phyloP scores from a whole-genome alignment of 1,139 yeast species.

The Saccharomyces hybrid region DNA sequence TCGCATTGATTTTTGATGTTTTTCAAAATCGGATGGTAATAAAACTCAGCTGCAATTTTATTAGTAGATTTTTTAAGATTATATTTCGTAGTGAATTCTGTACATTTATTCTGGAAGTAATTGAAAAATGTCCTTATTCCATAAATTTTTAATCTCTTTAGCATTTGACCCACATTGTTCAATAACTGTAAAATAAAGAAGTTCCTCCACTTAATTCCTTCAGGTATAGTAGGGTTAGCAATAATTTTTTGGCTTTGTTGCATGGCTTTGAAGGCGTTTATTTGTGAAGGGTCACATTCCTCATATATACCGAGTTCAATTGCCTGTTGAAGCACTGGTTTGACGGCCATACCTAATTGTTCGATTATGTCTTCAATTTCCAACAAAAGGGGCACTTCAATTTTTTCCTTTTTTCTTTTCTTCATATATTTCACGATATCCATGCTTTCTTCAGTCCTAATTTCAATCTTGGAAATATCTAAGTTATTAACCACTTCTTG shows the following conservation, averaged over 20 bases:
- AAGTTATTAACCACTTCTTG: conserved; percentile 75
- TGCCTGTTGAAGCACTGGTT: conserved; percentile 59
- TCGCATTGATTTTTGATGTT: conserved; percentile 43
- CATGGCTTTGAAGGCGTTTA: conserved; percentile 67
- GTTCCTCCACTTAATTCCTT: conserved; percentile 66
- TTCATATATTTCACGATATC: conserved; percentile 81
- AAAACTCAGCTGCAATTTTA: conserved; percentile 54
- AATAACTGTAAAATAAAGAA: conserved; percentile 54
- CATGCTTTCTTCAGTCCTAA: conserved; percentile 75
- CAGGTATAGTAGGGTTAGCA: conserved; percentile 47
- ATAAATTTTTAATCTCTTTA: conserved; percentile 63
- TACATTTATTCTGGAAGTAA: conserved; percentile 52
- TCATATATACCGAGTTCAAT: conserved; percentile 56
- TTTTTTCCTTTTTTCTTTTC: conserved; percentile 52
- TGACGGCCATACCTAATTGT: conserved; percentile 51
- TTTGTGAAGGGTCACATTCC: conserved; percentile 53
- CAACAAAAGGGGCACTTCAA: conserved; percentile 46
- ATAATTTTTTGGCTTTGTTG: conserved; percentile 56
- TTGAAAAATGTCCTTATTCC: conserved; percentile 73
- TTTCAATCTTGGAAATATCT: conserved; percentile 68
- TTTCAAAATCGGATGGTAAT: conserved; percentile 43
- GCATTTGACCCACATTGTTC: conserved; percentile 68
- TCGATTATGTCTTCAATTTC: conserved; percentile 49
- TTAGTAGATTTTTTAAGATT: conserved; percentile 42
- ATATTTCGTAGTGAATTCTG: conserved; percentile 53